Percentiles rank a stretch among this genome's conserved stretches.
phyloP scores from a whole-genome alignment of 164 flowering plant species.

The Vitis riparia region DNA sequence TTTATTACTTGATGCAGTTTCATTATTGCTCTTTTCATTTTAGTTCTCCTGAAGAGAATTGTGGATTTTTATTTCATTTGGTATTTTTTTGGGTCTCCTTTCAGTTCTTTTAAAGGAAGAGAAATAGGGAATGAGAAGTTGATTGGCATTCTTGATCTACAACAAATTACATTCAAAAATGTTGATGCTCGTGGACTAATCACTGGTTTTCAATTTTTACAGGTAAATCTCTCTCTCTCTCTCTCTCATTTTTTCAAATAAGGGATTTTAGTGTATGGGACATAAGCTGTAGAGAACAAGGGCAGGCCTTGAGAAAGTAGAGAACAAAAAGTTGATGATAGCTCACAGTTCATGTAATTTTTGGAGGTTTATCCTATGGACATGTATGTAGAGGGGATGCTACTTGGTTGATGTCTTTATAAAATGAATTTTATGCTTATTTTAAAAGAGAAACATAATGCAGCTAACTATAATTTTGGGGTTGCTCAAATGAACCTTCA shows the following conservation, averaged over 20 bases:
- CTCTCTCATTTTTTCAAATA: background rate
- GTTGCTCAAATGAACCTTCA: too few species aligned
- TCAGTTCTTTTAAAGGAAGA: conserved; percentile 57
- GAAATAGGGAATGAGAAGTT: conserved; percentile 82
- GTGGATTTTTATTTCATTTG: background rate
- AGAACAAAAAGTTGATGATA: too few species aligned
- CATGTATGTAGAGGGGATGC: too few species aligned
- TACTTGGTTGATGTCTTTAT: too few species aligned
- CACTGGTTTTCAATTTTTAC: conserved; percentile 84
- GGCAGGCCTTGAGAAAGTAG: too few species aligned
- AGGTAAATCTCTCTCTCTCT: conserved; percentile 40
- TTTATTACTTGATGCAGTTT: background rate
- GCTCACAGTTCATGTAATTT: too few species aligned
- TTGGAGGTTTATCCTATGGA: too few species aligned
- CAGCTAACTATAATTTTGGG: too few species aligned
- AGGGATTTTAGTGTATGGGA: background rate
- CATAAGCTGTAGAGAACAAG: background rate
- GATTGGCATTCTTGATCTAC: conserved; percentile 66
- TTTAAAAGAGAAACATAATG: too few species aligned
- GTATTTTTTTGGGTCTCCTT: conserved; percentile 14
- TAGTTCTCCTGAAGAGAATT: too few species aligned
- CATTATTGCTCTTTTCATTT: too few species aligned
- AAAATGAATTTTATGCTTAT: too few species aligned
- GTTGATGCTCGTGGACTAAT: conserved; percentile 77
- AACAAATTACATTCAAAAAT: conserved; percentile 54